Evolutionary conservation across 805 yeast species (phyloP), one percentile per base, ranked within the genome.

Genomic region (Torulaspora gathmanii): DNA sequence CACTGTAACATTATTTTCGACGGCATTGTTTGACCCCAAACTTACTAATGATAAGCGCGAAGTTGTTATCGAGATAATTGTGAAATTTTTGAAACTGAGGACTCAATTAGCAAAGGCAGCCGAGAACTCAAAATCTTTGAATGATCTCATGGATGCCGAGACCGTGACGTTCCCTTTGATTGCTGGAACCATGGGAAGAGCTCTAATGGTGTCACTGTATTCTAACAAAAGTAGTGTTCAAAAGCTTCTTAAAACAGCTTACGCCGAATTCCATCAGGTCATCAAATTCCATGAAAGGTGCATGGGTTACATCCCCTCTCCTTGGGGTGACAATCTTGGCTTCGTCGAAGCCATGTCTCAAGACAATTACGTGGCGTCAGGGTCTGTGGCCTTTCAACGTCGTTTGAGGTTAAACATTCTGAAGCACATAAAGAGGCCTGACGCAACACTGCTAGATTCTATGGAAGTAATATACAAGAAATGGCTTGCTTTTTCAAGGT

Each of bases 381-480:
- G 93, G 23, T 73, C 81, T 16, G 80, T 83, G 23, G 89, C 95
- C 0, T 71, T 84, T 28, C 89, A 85, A 56, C 83, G 84, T 58
- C 75, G 79, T 47, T 64, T 84, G 42, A 72, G 85, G 58, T 74
- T 67, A 34, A 68, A 64, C 40, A 54, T 71, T 15, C 51, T 55
- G 42, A 60, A 51, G 42, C 38, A 48, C 45, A 46, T 58, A 17
- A 55, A 42, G 22, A 47, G 36, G 33, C 65, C 63, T 4, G 60
- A 63, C 26, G 47, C 55, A 17, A 55, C 62, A 4, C 34, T 65
- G 3, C 45, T 61, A 15, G 67, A 65, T 55, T 54, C 67, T 40
- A 49, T 67, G 52, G 48, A 65, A 51, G 31, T 63, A 49, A 47
- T 79, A 68, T 48, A 71, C 67, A 40, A 66, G 49, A 57, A 58